phyloP scores from a whole-genome alignment of 805 yeast species.

The Kluyveromyces nonfermentans region DNA sequence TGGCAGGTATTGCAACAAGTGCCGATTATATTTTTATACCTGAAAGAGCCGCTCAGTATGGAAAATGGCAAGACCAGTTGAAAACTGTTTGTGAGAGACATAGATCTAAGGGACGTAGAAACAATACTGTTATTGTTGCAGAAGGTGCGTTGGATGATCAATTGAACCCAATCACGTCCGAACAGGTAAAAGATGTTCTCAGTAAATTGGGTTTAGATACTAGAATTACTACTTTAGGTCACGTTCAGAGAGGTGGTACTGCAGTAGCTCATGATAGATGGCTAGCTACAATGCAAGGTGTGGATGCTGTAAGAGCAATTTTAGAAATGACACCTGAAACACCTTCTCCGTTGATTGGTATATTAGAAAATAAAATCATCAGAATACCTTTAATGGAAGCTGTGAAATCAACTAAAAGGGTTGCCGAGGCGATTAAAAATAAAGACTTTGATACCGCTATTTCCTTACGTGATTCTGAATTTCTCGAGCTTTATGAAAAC shows the following conservation, averaged over 20 bases:
- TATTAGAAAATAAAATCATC: slow-evolving; percentile 77
- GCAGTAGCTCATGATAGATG: slow-evolving; percentile 93
- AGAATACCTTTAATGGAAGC: slow-evolving; percentile 85
- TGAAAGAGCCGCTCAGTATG: slow-evolving; percentile 74
- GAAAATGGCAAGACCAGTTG: slow-evolving; percentile 75
- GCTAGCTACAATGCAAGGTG: slow-evolving; percentile 93
- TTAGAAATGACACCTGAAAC: slow-evolving; percentile 79
- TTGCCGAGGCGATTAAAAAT: slow-evolving; percentile 73
- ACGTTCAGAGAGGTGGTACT: slow-evolving; percentile 97
- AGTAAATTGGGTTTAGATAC: slow-evolving; percentile 86
- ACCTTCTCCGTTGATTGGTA: slow-evolving; percentile 92
- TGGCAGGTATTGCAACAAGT: slow-evolving; percentile 95
- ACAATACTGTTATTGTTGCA: slow-evolving; percentile 92
- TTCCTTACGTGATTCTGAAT: slow-evolving; percentile 77
- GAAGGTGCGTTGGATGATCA: slow-evolving; percentile 92
- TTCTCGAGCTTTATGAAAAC: slow-evolving; percentile 68
- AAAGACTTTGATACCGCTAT: slow-evolving; percentile 84
- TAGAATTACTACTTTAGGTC: slow-evolving; percentile 90
- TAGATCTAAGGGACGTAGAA: slow-evolving; percentile 80
- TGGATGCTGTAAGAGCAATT: slow-evolving; percentile 92
- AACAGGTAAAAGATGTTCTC: slow-evolving; percentile 72
- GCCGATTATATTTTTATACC: slow-evolving; percentile 95
- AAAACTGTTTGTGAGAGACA: slow-evolving; percentile 66
- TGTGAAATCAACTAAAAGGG: slow-evolving; percentile 77
- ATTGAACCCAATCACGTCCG: slow-evolving; percentile 70